Evolutionary conservation across 2,329 filamentous ascomycete species (phyloP).

Genomic region (Emericellopsis cladophorae): DNA sequence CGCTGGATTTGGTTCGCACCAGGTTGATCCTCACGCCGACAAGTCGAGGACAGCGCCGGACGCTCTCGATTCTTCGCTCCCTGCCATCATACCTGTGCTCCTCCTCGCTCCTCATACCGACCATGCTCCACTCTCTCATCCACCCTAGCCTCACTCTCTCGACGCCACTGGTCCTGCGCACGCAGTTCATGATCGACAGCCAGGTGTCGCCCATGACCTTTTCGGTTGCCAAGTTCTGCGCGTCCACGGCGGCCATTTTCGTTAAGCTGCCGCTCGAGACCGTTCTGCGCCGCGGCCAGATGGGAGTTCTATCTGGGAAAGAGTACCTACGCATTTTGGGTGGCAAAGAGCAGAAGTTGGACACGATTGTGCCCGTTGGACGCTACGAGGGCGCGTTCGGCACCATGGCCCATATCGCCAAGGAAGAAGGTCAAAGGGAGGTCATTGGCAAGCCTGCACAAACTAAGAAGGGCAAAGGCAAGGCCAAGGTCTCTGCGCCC

Average conservation of each 20-base stretch:
- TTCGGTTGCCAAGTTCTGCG: constrained; percentile 69
- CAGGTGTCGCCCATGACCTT: constrained; percentile 71
- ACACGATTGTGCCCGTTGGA: constrained; percentile 70
- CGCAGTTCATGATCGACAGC: constrained; percentile 74
- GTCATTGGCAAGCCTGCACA: constrained; percentile 18
- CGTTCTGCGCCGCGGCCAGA: constrained; percentile 77
- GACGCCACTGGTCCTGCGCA: constrained; percentile 73
- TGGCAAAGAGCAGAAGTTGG: constrained; percentile 29
- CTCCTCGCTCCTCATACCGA: constrained; percentile 63
- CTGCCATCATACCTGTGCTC: constrained; percentile 70
- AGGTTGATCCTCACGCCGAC: constrained; percentile 75
- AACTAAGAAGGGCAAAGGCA: constrained; percentile 17
- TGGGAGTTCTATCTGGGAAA: constrained; percentile 51
- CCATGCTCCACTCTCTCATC: constrained; percentile 71
- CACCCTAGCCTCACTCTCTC: constrained; percentile 74
- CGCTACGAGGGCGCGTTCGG: constrained; percentile 78
- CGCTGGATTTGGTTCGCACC: constrained; percentile 82
- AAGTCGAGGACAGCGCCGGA: constrained; percentile 61
- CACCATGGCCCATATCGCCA: constrained; percentile 77
- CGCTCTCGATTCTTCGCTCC: constrained; percentile 63
- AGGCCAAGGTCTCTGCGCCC: constrained; percentile 14
- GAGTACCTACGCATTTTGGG: constrained; percentile 35
- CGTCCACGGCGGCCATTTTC: constrained; percentile 69
- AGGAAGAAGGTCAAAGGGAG: constrained; percentile 62
- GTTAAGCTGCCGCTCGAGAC: constrained; percentile 87